Evolutionary conservation across 208 protist species (phyloP), one percentile per base, ranked within the genome.

Genomic region (Leishmania aethiopica): DNA sequence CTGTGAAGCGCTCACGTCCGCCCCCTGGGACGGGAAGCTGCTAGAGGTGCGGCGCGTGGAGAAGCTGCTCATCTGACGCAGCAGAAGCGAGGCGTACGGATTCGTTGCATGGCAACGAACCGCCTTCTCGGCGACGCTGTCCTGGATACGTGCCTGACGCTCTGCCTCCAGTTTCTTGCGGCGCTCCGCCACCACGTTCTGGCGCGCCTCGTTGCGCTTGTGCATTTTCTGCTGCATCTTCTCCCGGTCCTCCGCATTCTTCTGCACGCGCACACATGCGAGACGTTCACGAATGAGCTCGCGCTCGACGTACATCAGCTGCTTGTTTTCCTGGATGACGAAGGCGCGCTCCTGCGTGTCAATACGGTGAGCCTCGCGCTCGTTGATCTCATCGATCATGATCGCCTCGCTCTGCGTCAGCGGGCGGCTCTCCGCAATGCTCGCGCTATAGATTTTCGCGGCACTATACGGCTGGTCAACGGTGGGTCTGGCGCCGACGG

Each of bases 321-420:
- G 74, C 66, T 78, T 88, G 72, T 79, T 85, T 77, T 92, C 86
- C 73, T 88, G 78, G 28, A 85, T 78, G 35, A 84, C 59, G 37
- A 51, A 64, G 22, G 86, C 84, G 74, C 92, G 87, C 35, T 89
- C 80, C 47, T 77, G 86, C 49, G 79, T 86, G 59, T 93, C 90
- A 47, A 78, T 55, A 37, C 77, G 80, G 72, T 81, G 84, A 28
- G 84, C 75, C 78, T 96, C 91, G 15, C 89, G 86, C 79, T 94
- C 90, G 64, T 90, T 80, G 80, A 94, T 96, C 35, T 92, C 86
- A 7, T 90, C 83, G 37, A 94, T 80, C 80, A 90, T 82, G 7
- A 82, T 62, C 40, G 72, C 37, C 79, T 94, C 92, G 11, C 75
- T 84, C 22, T 79, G 75, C 64, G 86, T 90, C 47, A 86, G 78